Evolutionary conservation across 2,329 filamentous ascomycete genomes (phyloP), one percentile per base, ranked within the genome.

Genomic region (Trichoderma asperellum): DNA sequence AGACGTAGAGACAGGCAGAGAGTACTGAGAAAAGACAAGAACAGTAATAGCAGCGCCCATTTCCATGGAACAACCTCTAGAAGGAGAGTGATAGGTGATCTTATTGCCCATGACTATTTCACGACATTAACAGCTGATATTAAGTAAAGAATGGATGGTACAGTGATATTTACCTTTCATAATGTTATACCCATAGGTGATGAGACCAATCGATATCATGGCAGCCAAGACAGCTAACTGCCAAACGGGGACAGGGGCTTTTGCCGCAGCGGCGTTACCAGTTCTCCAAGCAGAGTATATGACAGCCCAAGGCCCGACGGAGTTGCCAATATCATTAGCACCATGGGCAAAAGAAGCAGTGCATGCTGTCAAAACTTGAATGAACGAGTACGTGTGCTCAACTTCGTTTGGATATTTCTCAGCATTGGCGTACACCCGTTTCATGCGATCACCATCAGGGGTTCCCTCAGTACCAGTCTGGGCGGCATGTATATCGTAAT

Each of bases 111-210:
- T 93, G 79, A 92, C 89, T 89, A 73, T 72, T 35, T 24, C 8
- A 60, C 5, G 12, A 14, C 0, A 34, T 71, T 55, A 70, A 67
- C 14, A 60, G 34, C 29, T 34, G 16, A n/a, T 24, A 16, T 16
- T 21, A 24, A 40, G 12, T 10, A 14, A 29, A 16, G 11, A 6
- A 55, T 35, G 21, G 5, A 68, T 24, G 5, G 5, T n/a, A 14
- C 5, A n/a, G 16, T 10, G 27, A 34, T 7, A n/a, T 85, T 79
- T 80, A 88, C 87, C 88, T 82, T 92, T 92, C 91, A 93, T 93
- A 81, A 93, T 93, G 83, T 93, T 93, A 83, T 93, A 93, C 11
- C 91, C 91, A 75, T 93, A 93, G 16, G 91, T 93, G 76, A 89
- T 83, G 69, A 93, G 84, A 73, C 91, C 91, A 53, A 89, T 72